phyloP scores from a whole-genome alignment of 768 basidiomycete species.

The Dentipellis fragilis region DNA sequence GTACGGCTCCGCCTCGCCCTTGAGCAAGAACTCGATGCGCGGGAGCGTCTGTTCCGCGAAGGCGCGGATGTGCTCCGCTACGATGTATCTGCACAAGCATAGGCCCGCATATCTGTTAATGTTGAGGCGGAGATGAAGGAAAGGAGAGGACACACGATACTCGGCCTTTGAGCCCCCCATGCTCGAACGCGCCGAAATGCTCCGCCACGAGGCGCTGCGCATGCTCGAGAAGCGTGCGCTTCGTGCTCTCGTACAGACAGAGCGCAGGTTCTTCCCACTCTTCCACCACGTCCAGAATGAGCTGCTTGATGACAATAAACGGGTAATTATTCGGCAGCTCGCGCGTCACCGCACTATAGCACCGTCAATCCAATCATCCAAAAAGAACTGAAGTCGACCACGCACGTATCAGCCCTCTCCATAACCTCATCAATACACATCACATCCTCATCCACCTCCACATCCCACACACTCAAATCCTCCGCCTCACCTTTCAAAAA shows the following conservation, averaged over 20 bases:
- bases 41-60: constrained; percentile 21
- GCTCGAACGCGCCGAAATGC: constrained; percentile 44
- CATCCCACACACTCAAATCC: too few species aligned
- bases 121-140: background rate
- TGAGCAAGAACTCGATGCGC: background rate
- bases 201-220: constrained; percentile 26
- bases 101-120: too few species aligned
- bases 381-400: too few species aligned
- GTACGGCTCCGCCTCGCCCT: constrained; percentile 4
- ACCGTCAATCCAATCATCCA: too few species aligned
- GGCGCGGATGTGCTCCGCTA: constrained; percentile 39
- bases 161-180: constrained; percentile 40
- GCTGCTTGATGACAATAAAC: constrained; percentile 44
- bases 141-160: constrained; percentile 29
- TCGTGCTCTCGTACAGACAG: constrained; percentile 31
- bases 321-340: constrained; percentile 63
- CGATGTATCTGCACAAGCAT: constrained; percentile 27
- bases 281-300: constrained; percentile 33
- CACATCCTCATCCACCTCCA: too few species aligned
- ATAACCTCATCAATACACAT: constrained; percentile 38
- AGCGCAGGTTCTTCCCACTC: constrained; percentile 42
- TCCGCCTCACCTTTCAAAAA: too few species aligned
- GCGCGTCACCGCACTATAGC: constrained; percentile 63
- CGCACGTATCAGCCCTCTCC: constrained; percentile 31
- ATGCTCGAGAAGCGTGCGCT: constrained; percentile 31